Conservation (phyloP, 805 yeast genomes). For the Candida sonorensis region DNA sequence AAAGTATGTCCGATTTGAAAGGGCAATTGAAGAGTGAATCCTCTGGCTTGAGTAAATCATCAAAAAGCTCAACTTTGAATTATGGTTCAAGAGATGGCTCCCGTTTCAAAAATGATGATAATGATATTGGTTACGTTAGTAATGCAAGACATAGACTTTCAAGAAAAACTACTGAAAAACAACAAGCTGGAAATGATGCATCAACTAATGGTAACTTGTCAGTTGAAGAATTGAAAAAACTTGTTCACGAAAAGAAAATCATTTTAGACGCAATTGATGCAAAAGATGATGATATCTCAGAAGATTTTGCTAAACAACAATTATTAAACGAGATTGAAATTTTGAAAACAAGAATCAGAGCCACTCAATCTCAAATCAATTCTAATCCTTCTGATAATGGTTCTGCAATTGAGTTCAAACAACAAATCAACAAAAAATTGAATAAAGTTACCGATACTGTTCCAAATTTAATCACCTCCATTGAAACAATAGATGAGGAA, state of each 20-base stretch:
- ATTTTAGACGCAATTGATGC: slow-evolving; percentile 66
- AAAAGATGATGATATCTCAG: slow-evolving; percentile 42
- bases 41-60: slow-evolving; percentile 17
- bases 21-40: slow-evolving; percentile 43
- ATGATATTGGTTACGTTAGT: slow-evolving; percentile 52
- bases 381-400: slow-evolving; percentile 17
- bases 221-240: slow-evolving; percentile 51
- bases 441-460: slow-evolving; percentile 61
- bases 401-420: slow-evolving; percentile 38
- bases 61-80: slow-evolving; percentile 17
- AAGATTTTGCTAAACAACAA: slow-evolving; percentile 24
- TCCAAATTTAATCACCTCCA: slow-evolving; percentile 60
- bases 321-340: slow-evolving; percentile 53
- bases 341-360: slow-evolving; percentile 54
- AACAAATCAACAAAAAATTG: slow-evolving; percentile 49
- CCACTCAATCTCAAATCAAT: slow-evolving; percentile 34
- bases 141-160: slow-evolving; percentile 49
- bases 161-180: slow-evolving; percentile 24
- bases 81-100: slow-evolving; percentile 40
- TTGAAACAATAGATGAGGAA: slow-evolving; percentile 58
- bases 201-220: slow-evolving; percentile 30
- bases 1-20: slow-evolving; percentile 65
- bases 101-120: slow-evolving; percentile 70
- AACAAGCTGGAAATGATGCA: slow-evolving; percentile 1
- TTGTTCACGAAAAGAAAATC: slow-evolving; percentile 65